phyloP scores from a whole-genome alignment of 1,284 basidiomycete species.

The Leccinum proliferum region DNA sequence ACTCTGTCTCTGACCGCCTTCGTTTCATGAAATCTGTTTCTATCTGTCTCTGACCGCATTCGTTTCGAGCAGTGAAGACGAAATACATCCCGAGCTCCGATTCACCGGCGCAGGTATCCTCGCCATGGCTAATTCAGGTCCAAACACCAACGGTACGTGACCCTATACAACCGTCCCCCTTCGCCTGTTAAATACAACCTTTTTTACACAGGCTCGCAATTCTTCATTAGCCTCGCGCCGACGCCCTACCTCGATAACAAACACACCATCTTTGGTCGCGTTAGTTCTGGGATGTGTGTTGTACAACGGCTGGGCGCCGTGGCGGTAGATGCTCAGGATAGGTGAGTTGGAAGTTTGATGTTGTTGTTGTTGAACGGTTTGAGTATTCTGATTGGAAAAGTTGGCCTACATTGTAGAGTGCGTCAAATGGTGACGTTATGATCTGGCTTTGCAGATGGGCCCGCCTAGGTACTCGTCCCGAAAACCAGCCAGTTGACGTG shows the following conservation, averaged over 20 bases:
- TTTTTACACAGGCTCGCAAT: conserved; percentile 67
- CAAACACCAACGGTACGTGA: conserved; percentile 81
- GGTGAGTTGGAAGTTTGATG: conserved; percentile 36
- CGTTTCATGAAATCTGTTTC: too few species aligned
- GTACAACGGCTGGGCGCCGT: conserved; percentile 80
- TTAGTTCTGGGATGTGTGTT: conserved; percentile 82
- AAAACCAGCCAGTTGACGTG: too few species aligned
- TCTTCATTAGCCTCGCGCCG: conserved; percentile 86
- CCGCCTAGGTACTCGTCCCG: too few species aligned
- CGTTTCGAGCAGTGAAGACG: conserved; percentile 58
- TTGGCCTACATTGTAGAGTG: too few species aligned
- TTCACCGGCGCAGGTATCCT: conserved; percentile 96
- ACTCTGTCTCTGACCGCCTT: too few species aligned
- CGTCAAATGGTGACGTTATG: too few species aligned
- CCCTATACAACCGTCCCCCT: too few species aligned
- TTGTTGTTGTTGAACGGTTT: neutral
- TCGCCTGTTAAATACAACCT: too few species aligned
- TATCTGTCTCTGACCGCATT: neutral
- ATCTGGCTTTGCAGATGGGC: too few species aligned
- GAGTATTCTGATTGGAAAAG: too few species aligned
- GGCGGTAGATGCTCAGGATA: conserved; percentile 72
- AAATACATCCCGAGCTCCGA: conserved; percentile 81
- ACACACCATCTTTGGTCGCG: conserved; percentile 91
- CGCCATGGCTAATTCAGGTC: conserved; percentile 95
- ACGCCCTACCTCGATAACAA: conserved; percentile 93